phyloP scores from a whole-genome alignment of 2,329 filamentous ascomycete genomes.

The Colletotrichum melonis region DNA sequence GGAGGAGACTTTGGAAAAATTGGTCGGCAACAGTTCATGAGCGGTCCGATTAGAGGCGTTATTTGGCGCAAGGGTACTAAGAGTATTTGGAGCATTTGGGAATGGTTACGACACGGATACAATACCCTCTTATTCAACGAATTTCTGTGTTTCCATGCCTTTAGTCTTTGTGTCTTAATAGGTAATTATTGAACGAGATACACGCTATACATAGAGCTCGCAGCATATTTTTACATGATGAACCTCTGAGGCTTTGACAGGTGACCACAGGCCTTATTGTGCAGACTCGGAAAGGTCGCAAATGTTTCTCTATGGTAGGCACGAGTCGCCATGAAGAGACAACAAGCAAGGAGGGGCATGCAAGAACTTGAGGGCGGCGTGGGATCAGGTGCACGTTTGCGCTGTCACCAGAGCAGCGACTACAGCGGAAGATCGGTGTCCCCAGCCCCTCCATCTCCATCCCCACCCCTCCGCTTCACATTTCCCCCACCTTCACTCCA shows the following conservation, averaged over 20 bases:
- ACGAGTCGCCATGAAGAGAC: neutral
- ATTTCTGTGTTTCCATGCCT: neutral
- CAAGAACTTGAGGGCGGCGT: neutral
- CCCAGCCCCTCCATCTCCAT: too few relatives aligned
- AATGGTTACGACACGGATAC: neutral
- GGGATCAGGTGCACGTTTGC: neutral
- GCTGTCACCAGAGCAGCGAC: neutral
- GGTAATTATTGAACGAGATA: neutral
- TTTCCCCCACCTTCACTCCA: too few relatives aligned
- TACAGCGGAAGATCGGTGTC: neutral
- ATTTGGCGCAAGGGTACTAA: neutral
- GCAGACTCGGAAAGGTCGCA: neutral
- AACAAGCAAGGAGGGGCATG: neutral
- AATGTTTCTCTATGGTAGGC: neutral
- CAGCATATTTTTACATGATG: neutral
- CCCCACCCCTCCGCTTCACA: too few relatives aligned
- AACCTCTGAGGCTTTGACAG: neutral
- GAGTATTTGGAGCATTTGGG: neutral
- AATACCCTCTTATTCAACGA: conserved; percentile 17
- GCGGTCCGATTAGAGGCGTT: conserved; percentile 19
- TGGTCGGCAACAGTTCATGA: neutral
- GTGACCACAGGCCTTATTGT: neutral
- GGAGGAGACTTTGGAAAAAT: neutral
- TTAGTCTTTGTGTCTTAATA: neutral
- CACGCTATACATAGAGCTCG: conserved; percentile 4